These are phyloP conservation scores for Hymenoscyphus scutula DNA, from an alignment of 2,329 filamentous ascomycete genomes.

Conservation along the genomic window DNA sequence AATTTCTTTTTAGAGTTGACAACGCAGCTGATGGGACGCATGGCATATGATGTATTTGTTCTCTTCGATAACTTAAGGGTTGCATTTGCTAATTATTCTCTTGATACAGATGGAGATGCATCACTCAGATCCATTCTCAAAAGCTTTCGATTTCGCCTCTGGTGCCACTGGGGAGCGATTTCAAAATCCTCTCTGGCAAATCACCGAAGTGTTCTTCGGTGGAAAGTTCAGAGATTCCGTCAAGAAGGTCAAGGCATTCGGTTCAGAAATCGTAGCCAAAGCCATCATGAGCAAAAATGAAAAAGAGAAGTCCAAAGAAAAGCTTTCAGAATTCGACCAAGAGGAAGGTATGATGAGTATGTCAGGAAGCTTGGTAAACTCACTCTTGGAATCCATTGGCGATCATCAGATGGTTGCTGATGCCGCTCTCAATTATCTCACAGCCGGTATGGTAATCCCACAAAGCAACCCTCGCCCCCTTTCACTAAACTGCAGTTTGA, in stretches of 20 bases:
- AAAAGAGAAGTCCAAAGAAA: constrained; percentile 21
- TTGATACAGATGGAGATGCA: constrained; percentile 59
- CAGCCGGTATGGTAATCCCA: constrained; percentile 44
- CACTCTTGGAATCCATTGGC: constrained; percentile 54
- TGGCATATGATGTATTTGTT: constrained; percentile 56
- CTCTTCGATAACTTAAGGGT: neutral
- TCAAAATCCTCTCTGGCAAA: constrained; percentile 61
- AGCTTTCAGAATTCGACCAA: constrained; percentile 8
- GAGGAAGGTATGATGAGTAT: constrained; percentile 34
- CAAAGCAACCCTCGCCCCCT: too few relatives aligned
- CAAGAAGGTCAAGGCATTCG: constrained; percentile 51
- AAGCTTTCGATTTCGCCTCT: constrained; percentile 61
- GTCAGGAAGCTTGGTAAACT: constrained; percentile 58
- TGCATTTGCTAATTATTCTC: neutral
- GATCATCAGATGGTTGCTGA: constrained; percentile 59
- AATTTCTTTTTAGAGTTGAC: constrained; percentile 47
- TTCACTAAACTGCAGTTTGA: neutral
- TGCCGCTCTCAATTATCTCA: constrained; percentile 64
- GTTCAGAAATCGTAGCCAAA: constrained; percentile 54
- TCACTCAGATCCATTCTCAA: constrained; percentile 56
- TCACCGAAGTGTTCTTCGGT: constrained; percentile 56
- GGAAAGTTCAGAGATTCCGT: constrained; percentile 49
- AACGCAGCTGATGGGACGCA: constrained; percentile 63
- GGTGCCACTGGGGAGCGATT: constrained; percentile 59
- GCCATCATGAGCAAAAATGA: constrained; percentile 45